These are phyloP conservation scores for Hypoxylon lienhwacheense DNA, from an alignment of 495 filamentous ascomycete species.

Conservation along the genomic window DNA sequence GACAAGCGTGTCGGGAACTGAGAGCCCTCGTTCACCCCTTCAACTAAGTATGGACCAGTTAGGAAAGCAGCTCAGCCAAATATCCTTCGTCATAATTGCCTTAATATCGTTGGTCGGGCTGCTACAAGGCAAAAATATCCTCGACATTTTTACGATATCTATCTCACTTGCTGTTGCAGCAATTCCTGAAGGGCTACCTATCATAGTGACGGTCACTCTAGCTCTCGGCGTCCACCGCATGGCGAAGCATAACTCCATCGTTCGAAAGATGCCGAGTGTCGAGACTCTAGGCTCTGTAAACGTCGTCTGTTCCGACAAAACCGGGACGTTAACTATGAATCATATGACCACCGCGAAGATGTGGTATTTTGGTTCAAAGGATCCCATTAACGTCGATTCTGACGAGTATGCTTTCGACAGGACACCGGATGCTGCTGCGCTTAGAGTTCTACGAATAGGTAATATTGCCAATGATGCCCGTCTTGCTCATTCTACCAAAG, in stretches of 20 bases:
- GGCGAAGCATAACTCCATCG: constrained; percentile 90
- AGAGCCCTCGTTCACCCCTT: constrained; percentile 89
- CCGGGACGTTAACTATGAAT: constrained; percentile 91
- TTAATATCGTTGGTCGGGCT: constrained; percentile 88
- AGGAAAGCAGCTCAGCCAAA: constrained; percentile 89
- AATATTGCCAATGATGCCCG: constrained; percentile 97
- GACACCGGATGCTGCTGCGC: constrained; percentile 69
- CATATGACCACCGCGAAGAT: constrained; percentile 98
- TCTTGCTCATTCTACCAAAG: constrained; percentile 69
- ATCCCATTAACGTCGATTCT: constrained; percentile 72
- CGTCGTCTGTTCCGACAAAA: constrained; percentile 98
- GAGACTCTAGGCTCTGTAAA: constrained; percentile 98
- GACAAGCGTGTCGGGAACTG: constrained; percentile 86
- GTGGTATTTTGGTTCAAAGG: constrained; percentile 80
- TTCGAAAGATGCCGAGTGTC: constrained; percentile 91
- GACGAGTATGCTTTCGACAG: constrained; percentile 62
- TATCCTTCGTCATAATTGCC: constrained; percentile 92
- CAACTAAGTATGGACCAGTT: constrained; percentile 97
- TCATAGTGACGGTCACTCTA: constrained; percentile 96
- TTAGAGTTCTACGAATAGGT: constrained; percentile 80
- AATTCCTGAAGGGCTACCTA: constrained; percentile 95
- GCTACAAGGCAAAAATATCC: constrained; percentile 80
- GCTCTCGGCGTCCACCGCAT: constrained; percentile 93
- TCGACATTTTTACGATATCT: constrained; percentile 97
- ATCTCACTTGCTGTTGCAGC: constrained; percentile 96